Evolutionary conservation across 2,329 filamentous ascomycete species (phyloP).

Genomic region (Verticillium longisporum): DNA sequence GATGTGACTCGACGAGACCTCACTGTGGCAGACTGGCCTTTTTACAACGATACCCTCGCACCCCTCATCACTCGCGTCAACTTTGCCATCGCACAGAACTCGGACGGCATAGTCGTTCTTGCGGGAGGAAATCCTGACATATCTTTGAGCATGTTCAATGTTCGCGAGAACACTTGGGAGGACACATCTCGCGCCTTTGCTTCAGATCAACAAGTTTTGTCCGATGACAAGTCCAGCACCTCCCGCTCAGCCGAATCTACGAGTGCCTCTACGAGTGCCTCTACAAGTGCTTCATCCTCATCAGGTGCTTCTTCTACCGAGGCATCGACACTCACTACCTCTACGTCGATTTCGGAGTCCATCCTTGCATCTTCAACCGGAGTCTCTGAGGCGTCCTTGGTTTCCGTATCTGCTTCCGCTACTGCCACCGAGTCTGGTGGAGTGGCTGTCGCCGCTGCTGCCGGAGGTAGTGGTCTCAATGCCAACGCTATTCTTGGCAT

Average conservation of each 20-base stretch:
- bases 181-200: slow-evolving; percentile 61
- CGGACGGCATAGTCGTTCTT: slow-evolving; percentile 64
- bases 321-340: slow-evolving; percentile 14
- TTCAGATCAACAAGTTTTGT: slow-evolving; percentile 29
- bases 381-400: slow-evolving; percentile 11
- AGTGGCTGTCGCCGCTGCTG: slow-evolving; percentile 15
- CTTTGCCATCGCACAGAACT: slow-evolving; percentile 64
- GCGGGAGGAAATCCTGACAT: slow-evolving; percentile 59
- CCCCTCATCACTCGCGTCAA: slow-evolving; percentile 58
- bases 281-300: slow-evolving; percentile 18
- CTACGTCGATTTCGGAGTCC: background rate
- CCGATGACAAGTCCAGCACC: slow-evolving; percentile 17
- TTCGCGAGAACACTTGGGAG: slow-evolving; percentile 68
- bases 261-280: slow-evolving; percentile 21
- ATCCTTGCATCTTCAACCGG: slow-evolving; percentile 10
- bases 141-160: slow-evolving; percentile 71
- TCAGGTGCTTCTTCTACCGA: slow-evolving; percentile 15
- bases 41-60: slow-evolving; percentile 70
- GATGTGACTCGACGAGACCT: slow-evolving; percentile 33
- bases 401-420: slow-evolving; percentile 18
- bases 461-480: slow-evolving; percentile 13
- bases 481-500: slow-evolving; percentile 65
- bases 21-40: slow-evolving; percentile 61
- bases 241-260: slow-evolving; percentile 19
- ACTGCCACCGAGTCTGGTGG: slow-evolving; percentile 22